phyloP scores from a whole-genome alignment of 441 rosid genomes.

The Biscutella laevigata region DNA sequence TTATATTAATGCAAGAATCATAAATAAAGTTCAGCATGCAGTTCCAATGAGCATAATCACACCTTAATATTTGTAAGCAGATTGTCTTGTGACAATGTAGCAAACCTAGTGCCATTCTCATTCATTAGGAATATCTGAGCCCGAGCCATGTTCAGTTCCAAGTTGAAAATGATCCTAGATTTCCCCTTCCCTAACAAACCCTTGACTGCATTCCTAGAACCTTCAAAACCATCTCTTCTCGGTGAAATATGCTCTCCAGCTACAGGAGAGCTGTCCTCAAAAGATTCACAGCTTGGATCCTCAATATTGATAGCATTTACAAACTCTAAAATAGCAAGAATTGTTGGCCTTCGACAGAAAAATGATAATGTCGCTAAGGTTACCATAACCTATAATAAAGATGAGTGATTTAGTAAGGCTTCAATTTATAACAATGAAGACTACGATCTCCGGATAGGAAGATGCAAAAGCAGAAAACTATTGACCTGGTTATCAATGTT shows the following conservation, averaged over 20 bases:
- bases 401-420: constrained; percentile 9
- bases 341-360: constrained; percentile 93
- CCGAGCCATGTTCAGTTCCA: constrained; percentile 79
- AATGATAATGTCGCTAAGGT: constrained; percentile 83
- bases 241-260: constrained; percentile 36
- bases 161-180: constrained; percentile 71
- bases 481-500: constrained; percentile 77
- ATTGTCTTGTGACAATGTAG: constrained; percentile 87
- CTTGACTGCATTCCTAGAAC: constrained; percentile 59
- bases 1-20: constrained; percentile 7
- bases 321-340: constrained; percentile 92
- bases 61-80: constrained; percentile 90
- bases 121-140: constrained; percentile 91
- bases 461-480: constrained; percentile 18
- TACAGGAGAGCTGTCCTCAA: constrained; percentile 50
- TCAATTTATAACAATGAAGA: constrained; percentile 4
- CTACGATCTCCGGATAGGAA: neutral
- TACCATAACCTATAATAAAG: constrained; percentile 61
- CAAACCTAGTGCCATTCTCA: constrained; percentile 83
- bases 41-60: constrained; percentile 17
- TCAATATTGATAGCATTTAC: constrained; percentile 63
- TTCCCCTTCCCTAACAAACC: constrained; percentile 95
- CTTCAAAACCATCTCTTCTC: constrained; percentile 36
- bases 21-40: constrained; percentile 8
- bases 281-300: constrained; percentile 52